Percentiles rank a stretch among this genome's conserved stretches.
These are phyloP conservation scores for Tuctoria greenei DNA, from an alignment of 176 grass and related monocot species.

Conservation along the genomic window DNA sequence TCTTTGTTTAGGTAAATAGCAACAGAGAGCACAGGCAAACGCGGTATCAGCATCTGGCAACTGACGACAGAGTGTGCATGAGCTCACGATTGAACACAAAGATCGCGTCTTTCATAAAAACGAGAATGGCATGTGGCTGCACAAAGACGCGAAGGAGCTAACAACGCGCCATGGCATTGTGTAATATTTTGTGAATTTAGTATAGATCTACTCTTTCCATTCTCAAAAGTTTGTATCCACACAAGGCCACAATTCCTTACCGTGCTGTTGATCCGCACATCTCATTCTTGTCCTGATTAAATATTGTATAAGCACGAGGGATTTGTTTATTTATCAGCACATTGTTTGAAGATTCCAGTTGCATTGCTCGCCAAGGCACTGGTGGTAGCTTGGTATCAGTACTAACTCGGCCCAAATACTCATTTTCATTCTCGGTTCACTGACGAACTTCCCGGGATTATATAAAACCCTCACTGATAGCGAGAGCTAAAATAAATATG, in stretches of 20 bases:
- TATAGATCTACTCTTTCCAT: too few species aligned
- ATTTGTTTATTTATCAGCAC: not conserved
- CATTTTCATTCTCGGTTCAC: not conserved
- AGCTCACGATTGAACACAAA: not conserved
- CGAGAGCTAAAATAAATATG: not conserved
- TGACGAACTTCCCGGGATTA: slow-evolving; percentile 6
- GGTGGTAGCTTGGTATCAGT: not conserved
- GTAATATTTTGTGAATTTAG: not conserved
- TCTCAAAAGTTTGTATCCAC: not conserved
- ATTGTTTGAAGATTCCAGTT: not conserved
- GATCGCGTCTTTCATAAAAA: not conserved
- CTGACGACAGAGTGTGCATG: not conserved
- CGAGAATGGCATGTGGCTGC: not conserved
- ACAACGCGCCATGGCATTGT: not conserved
- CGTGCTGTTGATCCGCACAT: not conserved
- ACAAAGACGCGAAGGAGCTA: not conserved
- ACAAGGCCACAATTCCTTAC: not conserved
- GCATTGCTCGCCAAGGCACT: slow-evolving; percentile 6
- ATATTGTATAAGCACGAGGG: not conserved
- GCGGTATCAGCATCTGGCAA: not conserved
- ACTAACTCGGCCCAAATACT: too few species aligned
- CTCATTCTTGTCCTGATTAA: not conserved
- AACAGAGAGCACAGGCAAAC: not conserved
- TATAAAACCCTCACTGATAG: not conserved
- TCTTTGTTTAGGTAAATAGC: not conserved